Evolutionary conservation across 352 stramenopile species (phyloP).

Genomic region (Hyaloperonospora arabidopsidis): DNA sequence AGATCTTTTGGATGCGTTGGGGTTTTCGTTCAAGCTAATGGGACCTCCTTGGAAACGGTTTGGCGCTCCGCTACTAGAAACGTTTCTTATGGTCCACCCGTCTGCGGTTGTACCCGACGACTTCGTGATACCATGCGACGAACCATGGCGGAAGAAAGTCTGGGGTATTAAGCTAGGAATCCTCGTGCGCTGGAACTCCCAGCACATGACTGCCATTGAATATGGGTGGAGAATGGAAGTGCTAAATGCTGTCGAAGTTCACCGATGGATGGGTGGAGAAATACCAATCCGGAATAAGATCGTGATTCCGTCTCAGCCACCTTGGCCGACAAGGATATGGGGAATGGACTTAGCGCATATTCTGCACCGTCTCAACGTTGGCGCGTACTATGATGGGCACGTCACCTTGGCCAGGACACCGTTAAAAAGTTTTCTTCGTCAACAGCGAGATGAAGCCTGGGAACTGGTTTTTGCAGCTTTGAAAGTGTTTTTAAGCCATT

Average conservation of each 20-base stretch:
- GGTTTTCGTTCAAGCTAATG: slow-evolving; percentile 22
- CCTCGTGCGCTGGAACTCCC: slow-evolving; percentile 22
- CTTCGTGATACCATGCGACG: slow-evolving; percentile 20
- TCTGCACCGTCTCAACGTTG: slow-evolving; percentile 14
- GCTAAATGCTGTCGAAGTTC: slow-evolving; percentile 15
- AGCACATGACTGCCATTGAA: slow-evolving; percentile 16
- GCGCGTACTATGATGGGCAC: slow-evolving; percentile 22
- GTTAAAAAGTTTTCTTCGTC: slow-evolving; percentile 8
- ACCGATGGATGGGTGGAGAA: slow-evolving; percentile 10
- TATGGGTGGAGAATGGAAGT: slow-evolving; percentile 21
- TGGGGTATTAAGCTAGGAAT: slow-evolving; percentile 23
- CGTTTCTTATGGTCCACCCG: slow-evolving; percentile 13
- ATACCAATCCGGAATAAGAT: slow-evolving; percentile 8
- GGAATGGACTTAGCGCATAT: slow-evolving; percentile 20
- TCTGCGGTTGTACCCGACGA: slow-evolving; percentile 11
- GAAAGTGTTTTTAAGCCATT: slow-evolving; percentile 5
- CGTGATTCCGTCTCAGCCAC: slow-evolving; percentile 16
- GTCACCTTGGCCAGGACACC: slow-evolving; percentile 12
- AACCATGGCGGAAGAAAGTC: slow-evolving; percentile 16
- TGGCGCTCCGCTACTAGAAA: slow-evolving; percentile 17
- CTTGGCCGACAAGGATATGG: slow-evolving; percentile 23
- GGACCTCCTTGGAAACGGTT: slow-evolving; percentile 11
- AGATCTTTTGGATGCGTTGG: slow-evolving; percentile 15
- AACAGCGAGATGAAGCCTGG: slow-evolving; percentile 20
- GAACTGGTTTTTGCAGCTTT: slow-evolving; percentile 17